Conservation (phyloP, 768 basidiomycete species). For the Russula earlei region DNA sequence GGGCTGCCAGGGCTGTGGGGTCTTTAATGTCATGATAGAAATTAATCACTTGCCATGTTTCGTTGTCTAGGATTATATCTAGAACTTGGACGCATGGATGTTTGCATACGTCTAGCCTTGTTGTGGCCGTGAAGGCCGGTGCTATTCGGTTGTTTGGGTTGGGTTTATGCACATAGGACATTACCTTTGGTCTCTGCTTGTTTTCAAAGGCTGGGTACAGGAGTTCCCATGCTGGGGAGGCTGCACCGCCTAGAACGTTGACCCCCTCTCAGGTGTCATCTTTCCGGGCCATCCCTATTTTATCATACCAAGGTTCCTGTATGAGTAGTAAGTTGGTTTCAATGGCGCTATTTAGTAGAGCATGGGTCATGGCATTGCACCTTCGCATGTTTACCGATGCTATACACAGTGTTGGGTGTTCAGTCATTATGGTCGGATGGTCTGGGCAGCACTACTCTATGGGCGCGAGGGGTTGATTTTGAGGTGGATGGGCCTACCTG, state of each 20-base stretch:
- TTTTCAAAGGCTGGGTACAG: neutral
- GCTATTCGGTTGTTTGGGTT: neutral
- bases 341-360: neutral
- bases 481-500: too few relatives aligned
- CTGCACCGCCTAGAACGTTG: neutral
- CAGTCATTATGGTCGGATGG: neutral
- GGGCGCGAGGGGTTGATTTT: too few relatives aligned
- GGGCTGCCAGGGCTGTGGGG: neutral
- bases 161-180: neutral
- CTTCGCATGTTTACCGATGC: neutral
- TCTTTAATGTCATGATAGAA: neutral
- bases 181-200: neutral
- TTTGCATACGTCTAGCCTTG: neutral
- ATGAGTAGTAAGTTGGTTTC: neutral
- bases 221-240: neutral
- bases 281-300: neutral
- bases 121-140: fast-evolving
- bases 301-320: neutral
- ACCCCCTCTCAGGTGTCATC: neutral
- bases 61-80: neutral
- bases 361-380: neutral
- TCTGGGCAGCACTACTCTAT: neutral
- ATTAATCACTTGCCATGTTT: neutral
- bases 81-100: neutral
- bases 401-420: neutral